These are phyloP conservation scores for Fallopia convolvulus DNA, from an alignment of 148 eudicot species.

Conservation along the genomic window DNA sequence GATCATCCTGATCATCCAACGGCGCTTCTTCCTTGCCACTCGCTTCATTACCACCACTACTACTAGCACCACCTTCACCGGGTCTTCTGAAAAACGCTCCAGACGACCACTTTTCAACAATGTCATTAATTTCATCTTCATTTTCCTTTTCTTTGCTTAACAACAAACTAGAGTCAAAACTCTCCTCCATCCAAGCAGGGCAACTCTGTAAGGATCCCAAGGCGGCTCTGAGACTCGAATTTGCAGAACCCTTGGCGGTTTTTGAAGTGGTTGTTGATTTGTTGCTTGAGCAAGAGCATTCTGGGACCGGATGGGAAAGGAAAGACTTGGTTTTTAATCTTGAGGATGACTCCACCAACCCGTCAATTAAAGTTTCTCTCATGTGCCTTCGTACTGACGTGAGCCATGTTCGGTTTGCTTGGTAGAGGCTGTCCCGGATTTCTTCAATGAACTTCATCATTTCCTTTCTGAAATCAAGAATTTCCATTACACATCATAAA, in stretches of 20 bases:
- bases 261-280: conserved; percentile 13
- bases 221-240: conserved; percentile 24
- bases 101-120: conserved; percentile 32
- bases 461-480: conserved; percentile 42
- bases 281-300: conserved; percentile 55
- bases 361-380: conserved; percentile 37
- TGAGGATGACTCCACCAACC: conserved; percentile 33
- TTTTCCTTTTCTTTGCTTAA: conserved; percentile 33
- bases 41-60: conserved; percentile 26
- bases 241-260: conserved; percentile 22
- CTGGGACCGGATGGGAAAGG: conserved; percentile 75
- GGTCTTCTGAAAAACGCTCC: conserved; percentile 40
- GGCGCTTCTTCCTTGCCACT: conserved; percentile 52
- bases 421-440: conserved; percentile 49
- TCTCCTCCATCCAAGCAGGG: conserved; percentile 55
- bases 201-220: conserved; percentile 39
- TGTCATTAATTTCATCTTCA: conserved; percentile 54
- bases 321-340: conserved; percentile 48
- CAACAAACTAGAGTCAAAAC: conserved; percentile 2
- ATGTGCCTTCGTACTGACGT: conserved; percentile 60
- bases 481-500: neutral
- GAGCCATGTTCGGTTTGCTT: conserved; percentile 83
- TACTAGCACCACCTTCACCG: conserved; percentile 28
- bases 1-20: conserved; percentile 81
- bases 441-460: conserved; percentile 49